phyloP scores from a whole-genome alignment of 2,329 filamentous ascomycete species.

The Dothistroma pini region DNA sequence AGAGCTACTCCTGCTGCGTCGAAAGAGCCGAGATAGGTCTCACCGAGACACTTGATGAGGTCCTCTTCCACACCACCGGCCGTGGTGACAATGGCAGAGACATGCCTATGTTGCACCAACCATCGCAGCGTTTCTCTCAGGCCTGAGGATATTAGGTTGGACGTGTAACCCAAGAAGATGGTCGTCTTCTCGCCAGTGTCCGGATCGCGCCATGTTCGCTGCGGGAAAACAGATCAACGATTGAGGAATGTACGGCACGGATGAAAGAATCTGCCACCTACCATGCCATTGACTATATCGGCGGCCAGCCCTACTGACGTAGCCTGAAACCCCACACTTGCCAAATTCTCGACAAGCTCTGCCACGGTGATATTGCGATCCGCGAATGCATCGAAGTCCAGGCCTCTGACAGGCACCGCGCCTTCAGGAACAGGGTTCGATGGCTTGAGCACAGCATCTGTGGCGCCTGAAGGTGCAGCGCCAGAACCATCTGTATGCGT shows the following conservation, averaged over 20 bases:
- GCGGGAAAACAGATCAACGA: slow-evolving; percentile 23
- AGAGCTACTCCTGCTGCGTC: slow-evolving; percentile 70
- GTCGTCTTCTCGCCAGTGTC: slow-evolving; percentile 78
- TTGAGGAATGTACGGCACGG: slow-evolving; percentile 2
- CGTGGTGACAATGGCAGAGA: slow-evolving; percentile 91
- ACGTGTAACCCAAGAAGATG: slow-evolving; percentile 96
- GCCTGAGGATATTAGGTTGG: slow-evolving; percentile 94
- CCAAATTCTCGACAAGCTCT: slow-evolving; percentile 78
- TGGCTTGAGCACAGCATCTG: slow-evolving; percentile 77
- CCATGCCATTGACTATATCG: slow-evolving; percentile 94
- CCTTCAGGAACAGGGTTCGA: slow-evolving; percentile 77
- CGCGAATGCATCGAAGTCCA: slow-evolving; percentile 84
- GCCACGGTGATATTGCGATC: slow-evolving; percentile 75
- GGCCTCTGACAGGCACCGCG: slow-evolving; percentile 77
- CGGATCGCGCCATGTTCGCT: slow-evolving; percentile 77
- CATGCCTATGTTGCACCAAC: slow-evolving; percentile 86
- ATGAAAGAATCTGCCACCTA: slow-evolving; percentile 42
- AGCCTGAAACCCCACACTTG: slow-evolving; percentile 80
- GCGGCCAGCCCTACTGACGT: slow-evolving; percentile 81
- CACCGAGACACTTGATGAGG: slow-evolving; percentile 94
- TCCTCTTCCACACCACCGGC: slow-evolving; percentile 96
- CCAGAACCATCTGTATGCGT: slow-evolving; percentile 15
- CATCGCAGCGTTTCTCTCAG: slow-evolving; percentile 88
- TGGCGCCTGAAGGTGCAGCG: slow-evolving; percentile 47
- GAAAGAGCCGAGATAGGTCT: slow-evolving; percentile 90